Evolutionary conservation across 495 filamentous ascomycete genomes (phyloP).

Genomic region (Annulohypoxylon nitens): DNA sequence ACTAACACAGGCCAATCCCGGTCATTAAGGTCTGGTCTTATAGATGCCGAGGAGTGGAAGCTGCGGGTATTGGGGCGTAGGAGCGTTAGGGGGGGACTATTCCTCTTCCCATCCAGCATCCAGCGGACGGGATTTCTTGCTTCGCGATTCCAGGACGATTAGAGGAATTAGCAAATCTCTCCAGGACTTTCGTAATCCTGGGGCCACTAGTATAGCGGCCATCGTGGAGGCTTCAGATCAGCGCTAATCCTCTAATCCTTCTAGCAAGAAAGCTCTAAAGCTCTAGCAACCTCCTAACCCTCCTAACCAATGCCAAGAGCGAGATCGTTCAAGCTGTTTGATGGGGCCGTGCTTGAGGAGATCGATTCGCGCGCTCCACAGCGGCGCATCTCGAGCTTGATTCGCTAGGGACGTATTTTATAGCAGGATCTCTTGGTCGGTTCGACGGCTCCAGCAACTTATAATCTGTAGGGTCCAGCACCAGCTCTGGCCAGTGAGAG

Average conservation of each 20-base stretch:
- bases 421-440: conserved; percentile 14
- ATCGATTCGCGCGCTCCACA: conserved; percentile 45
- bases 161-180: conserved; percentile 17
- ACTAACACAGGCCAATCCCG: conserved; percentile 29
- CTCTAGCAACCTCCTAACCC: conserved; percentile 16
- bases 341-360: conserved; percentile 43
- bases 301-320: conserved; percentile 42
- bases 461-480: conserved; percentile 33
- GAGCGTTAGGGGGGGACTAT: neutral
- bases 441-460: conserved; percentile 33
- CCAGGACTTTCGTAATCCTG: conserved; percentile 33
- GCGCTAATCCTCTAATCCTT: conserved; percentile 29
- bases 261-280: conserved; percentile 25
- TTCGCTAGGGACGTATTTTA: conserved; percentile 20
- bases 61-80: neutral
- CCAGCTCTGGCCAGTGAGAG: conserved; percentile 32
- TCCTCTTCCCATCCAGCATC: conserved; percentile 16
- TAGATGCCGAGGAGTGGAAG: conserved; percentile 19
- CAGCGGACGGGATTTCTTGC: conserved; percentile 24
- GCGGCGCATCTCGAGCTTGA: conserved; percentile 28
- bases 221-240: conserved; percentile 46
- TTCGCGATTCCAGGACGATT: conserved; percentile 12
- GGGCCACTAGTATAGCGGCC: conserved; percentile 24
- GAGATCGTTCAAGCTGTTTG: conserved; percentile 46
- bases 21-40: conserved; percentile 21